Evolutionary conservation across 768 basidiomycete species (phyloP).

Genomic region (Amanita molliuscula): DNA sequence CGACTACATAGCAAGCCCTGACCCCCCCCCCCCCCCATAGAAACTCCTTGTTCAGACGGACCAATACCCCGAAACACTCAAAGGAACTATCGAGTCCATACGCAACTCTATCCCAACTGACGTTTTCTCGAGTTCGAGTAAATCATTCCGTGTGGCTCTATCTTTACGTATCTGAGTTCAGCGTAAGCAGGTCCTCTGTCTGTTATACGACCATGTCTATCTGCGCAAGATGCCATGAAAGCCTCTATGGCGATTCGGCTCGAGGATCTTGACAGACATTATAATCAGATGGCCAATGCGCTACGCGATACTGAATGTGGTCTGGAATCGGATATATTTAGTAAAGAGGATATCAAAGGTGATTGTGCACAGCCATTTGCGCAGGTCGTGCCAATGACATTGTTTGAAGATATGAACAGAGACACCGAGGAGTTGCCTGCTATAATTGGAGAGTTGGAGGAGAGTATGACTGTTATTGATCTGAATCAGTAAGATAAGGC

Average conservation of each 20-base stretch:
- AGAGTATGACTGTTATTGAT: conserved; percentile 41
- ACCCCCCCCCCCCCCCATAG: conserved; percentile 21
- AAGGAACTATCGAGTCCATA: conserved; percentile 44
- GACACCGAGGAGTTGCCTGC: conserved; percentile 71
- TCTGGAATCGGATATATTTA: conserved; percentile 32
- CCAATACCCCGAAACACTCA: conserved; percentile 58
- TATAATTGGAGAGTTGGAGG: conserved; percentile 67
- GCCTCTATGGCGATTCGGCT: conserved; percentile 64
- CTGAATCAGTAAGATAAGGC: conserved; percentile 38
- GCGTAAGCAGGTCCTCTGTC: conserved; percentile 13
- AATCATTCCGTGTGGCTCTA: neutral
- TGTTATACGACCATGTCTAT: conserved; percentile 37
- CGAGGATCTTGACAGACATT: conserved; percentile 65
- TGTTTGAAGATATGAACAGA: conserved; percentile 57
- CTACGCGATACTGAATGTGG: conserved; percentile 62
- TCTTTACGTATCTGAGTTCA: conserved; percentile 1
- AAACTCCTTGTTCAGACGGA: conserved; percentile 52
- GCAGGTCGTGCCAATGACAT: neutral
- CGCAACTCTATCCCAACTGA: conserved; percentile 35
- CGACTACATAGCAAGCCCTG: neutral
- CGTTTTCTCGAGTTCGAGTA: conserved; percentile 7
- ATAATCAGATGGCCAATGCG: conserved; percentile 65
- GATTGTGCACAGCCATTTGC: neutral
- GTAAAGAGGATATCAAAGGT: conserved; percentile 66
- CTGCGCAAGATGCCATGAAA: conserved; percentile 45